These are phyloP conservation scores for Ceratocystis diversiconidia DNA, from an alignment of 2,329 filamentous ascomycete genomes.

Conservation along the genomic window DNA sequence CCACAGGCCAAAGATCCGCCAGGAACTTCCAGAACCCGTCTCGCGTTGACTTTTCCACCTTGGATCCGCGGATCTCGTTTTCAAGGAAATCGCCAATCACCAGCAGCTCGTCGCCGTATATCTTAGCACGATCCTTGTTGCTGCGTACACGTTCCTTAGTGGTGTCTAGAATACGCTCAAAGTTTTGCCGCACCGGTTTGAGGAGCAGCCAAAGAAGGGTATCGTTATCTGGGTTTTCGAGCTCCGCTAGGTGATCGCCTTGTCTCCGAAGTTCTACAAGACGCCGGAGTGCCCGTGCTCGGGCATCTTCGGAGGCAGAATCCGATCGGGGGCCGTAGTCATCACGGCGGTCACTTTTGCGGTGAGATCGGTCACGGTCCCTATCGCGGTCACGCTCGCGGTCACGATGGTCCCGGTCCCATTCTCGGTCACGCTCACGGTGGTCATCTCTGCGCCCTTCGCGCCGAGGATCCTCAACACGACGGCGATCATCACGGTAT, in stretches of 20 bases:
- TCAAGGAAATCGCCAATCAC: constrained; percentile 50
- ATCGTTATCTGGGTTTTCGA: constrained; percentile 32
- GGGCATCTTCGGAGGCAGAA: constrained; percentile 26
- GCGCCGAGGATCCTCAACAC: constrained; percentile 22
- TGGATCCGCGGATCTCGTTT: constrained; percentile 30
- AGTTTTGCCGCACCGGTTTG: constrained; percentile 45
- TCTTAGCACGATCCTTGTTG: constrained; percentile 45
- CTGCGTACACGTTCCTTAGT: constrained; percentile 49
- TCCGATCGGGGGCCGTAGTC: constrained; percentile 41
- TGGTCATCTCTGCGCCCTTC: constrained; percentile 26
- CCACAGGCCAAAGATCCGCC: constrained; percentile 33
- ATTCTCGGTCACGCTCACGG: constrained; percentile 21
- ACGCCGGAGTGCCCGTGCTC: constrained; percentile 29
- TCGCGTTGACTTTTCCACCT: constrained; percentile 30
- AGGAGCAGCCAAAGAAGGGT: constrained; percentile 37
- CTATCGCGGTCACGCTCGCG: constrained; percentile 19
- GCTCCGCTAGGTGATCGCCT: constrained; percentile 35
- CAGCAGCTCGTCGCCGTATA: constrained; percentile 47
- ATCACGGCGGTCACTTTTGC: constrained; percentile 51
- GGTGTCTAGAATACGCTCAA: constrained; percentile 44
- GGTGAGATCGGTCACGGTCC: constrained; percentile 30
- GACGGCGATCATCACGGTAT: constrained; percentile 19
- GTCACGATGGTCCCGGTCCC: constrained; percentile 21
- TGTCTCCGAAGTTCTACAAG: constrained; percentile 33
- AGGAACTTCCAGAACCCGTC: constrained; percentile 38